Evolutionary conservation across 805 yeast genomes (phyloP), one percentile per base, ranked within the genome.

Genomic region (Suhomyces canberraensis): DNA sequence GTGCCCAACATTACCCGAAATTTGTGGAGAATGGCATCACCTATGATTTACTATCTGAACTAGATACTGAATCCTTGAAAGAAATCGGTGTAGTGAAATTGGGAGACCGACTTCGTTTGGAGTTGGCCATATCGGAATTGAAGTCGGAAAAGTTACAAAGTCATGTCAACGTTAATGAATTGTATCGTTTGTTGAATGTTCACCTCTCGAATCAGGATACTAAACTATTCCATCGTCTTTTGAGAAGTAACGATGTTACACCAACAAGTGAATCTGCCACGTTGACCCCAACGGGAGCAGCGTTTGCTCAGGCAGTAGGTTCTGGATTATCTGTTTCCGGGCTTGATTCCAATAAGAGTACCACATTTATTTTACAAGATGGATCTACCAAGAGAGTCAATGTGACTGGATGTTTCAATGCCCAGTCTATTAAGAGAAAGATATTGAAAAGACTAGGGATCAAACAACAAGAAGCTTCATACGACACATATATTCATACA

Each of bases 71-170:
- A 5, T 76, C 88, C 1, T 69, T 91, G 38, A 75, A 72, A 32
- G 93, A 83, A 39, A 54, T 93, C 8, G 95, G 96, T 0, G 59
- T 91, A 8, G 44, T 50, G n/a, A 82, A 78, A 45, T 76, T 91
- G 11, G 97, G 98, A 1, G 98, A 93, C 56, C 66, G 96, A 18
- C 66, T 91, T 15, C 67, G 83, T 19, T 59, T 91, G 8, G 77
- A 81, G 49, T 65, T 76, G 11, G 80, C 82, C 15, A 68, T 85
- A 3, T 65, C 73, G 20, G 56, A 65, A 28, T 48, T 78, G 39
- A 68, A 75, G 31, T 46, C 64, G 4, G 69, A 61, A 33, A 54
- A 39, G n/a, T 41, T 59, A 4, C 39, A 40, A 29, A 41, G 44
- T 28, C 34, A 41, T 5, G 33, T 61, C n/a, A 39, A 50, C 4